Base-by-base conservation (phyloP, 2,329 filamentous ascomycete genomes). In the Ophiostoma montium region DNA sequence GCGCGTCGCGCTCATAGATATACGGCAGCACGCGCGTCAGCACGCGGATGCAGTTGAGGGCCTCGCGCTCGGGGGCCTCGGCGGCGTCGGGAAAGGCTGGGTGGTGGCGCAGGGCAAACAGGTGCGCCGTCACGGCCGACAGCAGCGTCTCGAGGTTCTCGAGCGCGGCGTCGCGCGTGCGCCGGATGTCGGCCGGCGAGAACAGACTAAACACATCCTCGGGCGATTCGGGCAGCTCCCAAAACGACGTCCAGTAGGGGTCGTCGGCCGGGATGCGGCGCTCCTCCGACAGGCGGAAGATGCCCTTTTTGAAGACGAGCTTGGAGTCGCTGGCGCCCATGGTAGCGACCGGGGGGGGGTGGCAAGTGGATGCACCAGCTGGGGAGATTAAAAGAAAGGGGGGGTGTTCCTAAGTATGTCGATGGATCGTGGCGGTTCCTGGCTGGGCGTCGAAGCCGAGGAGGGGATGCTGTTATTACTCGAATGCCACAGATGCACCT, bases 311-410 rank as follows among this genome's bases (percentile, higher is more conserved):
- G 76, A 98, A 96, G 63, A 90, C 87, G 63, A 96, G 81, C 76
- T 96, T 96, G 61, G 90, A 96, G 70, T 96, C 90, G 68, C 90
- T 95, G 63, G 90, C 90, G 67, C 92, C 92, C 92, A 98, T 98
- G 50, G 56, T 65, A 56, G 52, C 56, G 51, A 31, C 13, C n/a
- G 19, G 41, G 15, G 23, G 39, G 39, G 4, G 23, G 23, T 27
- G 23, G 23, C 5, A 5, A 8, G 23, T 8, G 23, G 23, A n/a
- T n/a, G n/a, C n/a, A n/a, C n/a, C n/a, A 27, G 23, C 4, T 27
- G 23, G 23, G 23, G 23, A 8, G 23, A 27, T 4, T 27, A 27
- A 27, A 27, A 5, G 5, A 8, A 27, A 4, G 4, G 23, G 8
- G 4, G 4, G 4, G 23, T 27, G 23, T 4, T 8, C 5, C 23